Percentiles rank a stretch among this genome's conserved stretches.
Conservation (phyloP, 108 stramenopile genomes). For the Skeletonema tropicum region DNA sequence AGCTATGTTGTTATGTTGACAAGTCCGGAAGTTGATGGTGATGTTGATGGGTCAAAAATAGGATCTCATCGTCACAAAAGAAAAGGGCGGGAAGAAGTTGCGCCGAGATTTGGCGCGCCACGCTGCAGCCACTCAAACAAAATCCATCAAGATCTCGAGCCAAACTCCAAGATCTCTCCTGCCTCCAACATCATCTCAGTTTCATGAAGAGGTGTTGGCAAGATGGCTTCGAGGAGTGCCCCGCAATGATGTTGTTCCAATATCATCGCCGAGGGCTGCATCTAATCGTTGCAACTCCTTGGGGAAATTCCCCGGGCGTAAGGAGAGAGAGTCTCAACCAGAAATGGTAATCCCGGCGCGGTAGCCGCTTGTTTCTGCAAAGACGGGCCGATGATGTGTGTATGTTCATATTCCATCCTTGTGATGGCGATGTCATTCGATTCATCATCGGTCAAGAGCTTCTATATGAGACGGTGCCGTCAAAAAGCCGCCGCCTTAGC, state of each 20-base stretch:
- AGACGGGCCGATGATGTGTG: slow-evolving; percentile 14
- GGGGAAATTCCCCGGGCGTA: slow-evolving; percentile 88
- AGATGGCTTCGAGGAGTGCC: slow-evolving; percentile 67
- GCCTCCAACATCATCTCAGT: slow-evolving; percentile 12
- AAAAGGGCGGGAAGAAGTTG: background rate
- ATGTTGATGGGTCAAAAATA: background rate
- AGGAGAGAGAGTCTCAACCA: slow-evolving; percentile 71
- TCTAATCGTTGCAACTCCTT: slow-evolving; percentile 50
- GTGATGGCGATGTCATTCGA: background rate
- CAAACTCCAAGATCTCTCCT: too few species aligned
- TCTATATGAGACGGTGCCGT: slow-evolving; percentile 22
- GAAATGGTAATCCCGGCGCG: slow-evolving; percentile 40
- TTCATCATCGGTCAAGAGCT: slow-evolving; percentile 21
- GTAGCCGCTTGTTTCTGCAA: slow-evolving; percentile 17
- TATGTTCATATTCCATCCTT: background rate
- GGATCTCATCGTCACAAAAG: too few species aligned
- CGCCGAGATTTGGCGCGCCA: too few species aligned
- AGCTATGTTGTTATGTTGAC: too few species aligned
- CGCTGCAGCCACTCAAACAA: background rate
- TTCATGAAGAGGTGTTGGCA: slow-evolving; percentile 18
- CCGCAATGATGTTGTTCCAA: slow-evolving; percentile 47
- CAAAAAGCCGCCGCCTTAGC: slow-evolving; percentile 29
- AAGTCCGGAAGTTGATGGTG: background rate
- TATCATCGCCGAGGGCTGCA: slow-evolving; percentile 53
- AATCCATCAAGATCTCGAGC: too few species aligned